Conservation (phyloP, 208 protist genomes). For the Angomonas deanei region DNA sequence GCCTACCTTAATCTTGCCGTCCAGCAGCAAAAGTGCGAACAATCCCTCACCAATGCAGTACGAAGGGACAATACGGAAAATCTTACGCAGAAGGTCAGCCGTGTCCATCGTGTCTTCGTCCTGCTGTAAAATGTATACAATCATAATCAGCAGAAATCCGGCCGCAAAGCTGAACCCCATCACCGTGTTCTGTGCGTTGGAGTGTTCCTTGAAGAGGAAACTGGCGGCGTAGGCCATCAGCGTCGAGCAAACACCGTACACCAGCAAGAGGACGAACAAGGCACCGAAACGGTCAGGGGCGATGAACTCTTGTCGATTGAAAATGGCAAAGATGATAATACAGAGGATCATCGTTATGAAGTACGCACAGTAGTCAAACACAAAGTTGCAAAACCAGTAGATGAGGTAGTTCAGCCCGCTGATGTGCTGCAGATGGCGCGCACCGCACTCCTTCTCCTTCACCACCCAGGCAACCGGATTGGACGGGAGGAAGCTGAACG, state of each 20-base stretch:
- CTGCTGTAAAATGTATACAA: conserved; percentile 23
- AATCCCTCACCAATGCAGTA: conserved; percentile 66
- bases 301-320: conserved; percentile 44
- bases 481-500: conserved; percentile 66
- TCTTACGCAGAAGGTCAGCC: conserved; percentile 26
- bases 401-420: conserved; percentile 37
- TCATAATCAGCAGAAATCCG: conserved; percentile 53
- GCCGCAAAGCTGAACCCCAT: conserved; percentile 58
- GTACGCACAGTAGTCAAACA: conserved; percentile 57
- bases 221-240: conserved; percentile 37
- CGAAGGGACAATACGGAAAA: conserved; percentile 50
- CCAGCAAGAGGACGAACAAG: conserved; percentile 35
- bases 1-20: conserved; percentile 11
- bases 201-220: conserved; percentile 59
- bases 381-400: conserved; percentile 66
- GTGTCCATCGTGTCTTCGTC: conserved; percentile 21
- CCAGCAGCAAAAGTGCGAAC: conserved; percentile 38
- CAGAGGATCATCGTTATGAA: conserved; percentile 34
- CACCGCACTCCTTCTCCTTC: conserved; percentile 44
- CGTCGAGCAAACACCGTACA: conserved; percentile 44
- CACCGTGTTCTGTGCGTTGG: conserved; percentile 46
- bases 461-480: conserved; percentile 49
- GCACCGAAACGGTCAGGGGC: conserved; percentile 19
- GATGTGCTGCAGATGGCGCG: conserved; percentile 53
- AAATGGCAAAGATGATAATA: conserved; percentile 38